phyloP scores from a whole-genome alignment of 768 basidiomycete genomes.

The Auricularia heimuer region DNA sequence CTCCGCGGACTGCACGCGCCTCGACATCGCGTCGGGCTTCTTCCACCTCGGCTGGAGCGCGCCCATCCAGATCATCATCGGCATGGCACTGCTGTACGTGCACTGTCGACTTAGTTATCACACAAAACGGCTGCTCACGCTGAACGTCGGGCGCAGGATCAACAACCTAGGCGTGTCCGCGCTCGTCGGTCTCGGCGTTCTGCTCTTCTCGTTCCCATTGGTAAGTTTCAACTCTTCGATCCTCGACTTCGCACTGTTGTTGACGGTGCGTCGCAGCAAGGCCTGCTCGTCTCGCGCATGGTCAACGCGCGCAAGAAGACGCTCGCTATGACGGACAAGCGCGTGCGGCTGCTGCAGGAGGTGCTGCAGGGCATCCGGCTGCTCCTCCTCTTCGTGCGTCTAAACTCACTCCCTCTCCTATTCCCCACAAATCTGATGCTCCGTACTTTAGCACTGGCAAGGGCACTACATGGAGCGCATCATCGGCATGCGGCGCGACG shows the following conservation, averaged over 20 bases:
- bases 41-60: conserved; percentile 4
- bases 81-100: conserved; percentile 45
- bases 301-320: conserved; percentile 44
- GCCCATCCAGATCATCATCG: conserved; percentile 37
- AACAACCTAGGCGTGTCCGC: conserved; percentile 56
- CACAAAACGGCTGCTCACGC: too few species aligned
- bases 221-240: background rate
- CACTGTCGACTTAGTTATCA: background rate
- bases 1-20: conserved; percentile 48
- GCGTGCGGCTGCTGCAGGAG: conserved; percentile 57
- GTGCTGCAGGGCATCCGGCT: conserved; percentile 58
- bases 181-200: conserved; percentile 47
- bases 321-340: conserved; percentile 54
- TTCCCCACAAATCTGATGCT: background rate
- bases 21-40: conserved; percentile 39
- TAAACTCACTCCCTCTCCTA: background rate
- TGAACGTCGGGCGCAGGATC: background rate
- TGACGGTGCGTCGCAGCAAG: conserved; percentile 22
- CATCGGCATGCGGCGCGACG: conserved; percentile 23
- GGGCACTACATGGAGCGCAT: conserved; percentile 37
- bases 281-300: conserved; percentile 41
- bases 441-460: conserved; percentile 31
- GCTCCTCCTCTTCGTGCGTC: conserved; percentile 19
- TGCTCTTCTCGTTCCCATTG: background rate
- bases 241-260: background rate